A percentile compares a stretch with the other conserved stretches of the same genome.
Conservation (phyloP, 1,284 basidiomycete species). For the Leccinum fuscescens region DNA sequence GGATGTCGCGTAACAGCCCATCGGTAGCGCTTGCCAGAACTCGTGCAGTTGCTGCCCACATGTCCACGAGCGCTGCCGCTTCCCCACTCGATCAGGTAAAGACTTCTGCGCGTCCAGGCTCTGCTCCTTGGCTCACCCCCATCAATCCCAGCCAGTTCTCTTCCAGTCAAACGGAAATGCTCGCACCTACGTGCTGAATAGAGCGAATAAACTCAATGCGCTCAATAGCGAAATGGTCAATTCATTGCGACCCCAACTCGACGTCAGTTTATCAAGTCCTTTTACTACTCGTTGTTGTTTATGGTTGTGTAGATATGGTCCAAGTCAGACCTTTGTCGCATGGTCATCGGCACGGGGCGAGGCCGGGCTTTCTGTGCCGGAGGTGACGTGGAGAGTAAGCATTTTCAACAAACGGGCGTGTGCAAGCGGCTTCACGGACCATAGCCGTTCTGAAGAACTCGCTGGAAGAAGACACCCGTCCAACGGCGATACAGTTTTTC, state of each 20-base stretch:
- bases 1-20: conserved; percentile 33
- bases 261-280: conserved; percentile 46
- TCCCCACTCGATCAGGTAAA: conserved; percentile 27
- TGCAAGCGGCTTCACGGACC: conserved; percentile 16
- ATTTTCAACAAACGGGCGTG: conserved; percentile 2
- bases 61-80: conserved; percentile 38
- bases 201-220: conserved; percentile 84
- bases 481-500: conserved; percentile 81
- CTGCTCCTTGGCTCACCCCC: not conserved
- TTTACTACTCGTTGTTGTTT: conserved; percentile 13
- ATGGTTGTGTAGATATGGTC: conserved; percentile 70
- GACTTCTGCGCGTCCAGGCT: conserved; percentile 8
- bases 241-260: conserved; percentile 67
- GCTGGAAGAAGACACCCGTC: conserved; percentile 48
- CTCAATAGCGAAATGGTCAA: conserved; percentile 84
- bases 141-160: conserved; percentile 53
- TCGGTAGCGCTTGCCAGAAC: conserved; percentile 46
- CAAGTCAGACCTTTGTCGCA: conserved; percentile 67
- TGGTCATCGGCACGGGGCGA: conserved; percentile 76
- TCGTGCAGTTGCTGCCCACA: conserved; percentile 57
- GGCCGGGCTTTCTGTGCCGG: conserved; percentile 92
- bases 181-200: conserved; percentile 78
- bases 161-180: conserved; percentile 67
- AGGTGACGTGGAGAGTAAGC: conserved; percentile 86
- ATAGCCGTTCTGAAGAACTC: conserved; percentile 59